These are phyloP conservation scores for Trichosporon sp. DNA, from an alignment of 1,284 basidiomycete species.

Conservation along the genomic window DNA sequence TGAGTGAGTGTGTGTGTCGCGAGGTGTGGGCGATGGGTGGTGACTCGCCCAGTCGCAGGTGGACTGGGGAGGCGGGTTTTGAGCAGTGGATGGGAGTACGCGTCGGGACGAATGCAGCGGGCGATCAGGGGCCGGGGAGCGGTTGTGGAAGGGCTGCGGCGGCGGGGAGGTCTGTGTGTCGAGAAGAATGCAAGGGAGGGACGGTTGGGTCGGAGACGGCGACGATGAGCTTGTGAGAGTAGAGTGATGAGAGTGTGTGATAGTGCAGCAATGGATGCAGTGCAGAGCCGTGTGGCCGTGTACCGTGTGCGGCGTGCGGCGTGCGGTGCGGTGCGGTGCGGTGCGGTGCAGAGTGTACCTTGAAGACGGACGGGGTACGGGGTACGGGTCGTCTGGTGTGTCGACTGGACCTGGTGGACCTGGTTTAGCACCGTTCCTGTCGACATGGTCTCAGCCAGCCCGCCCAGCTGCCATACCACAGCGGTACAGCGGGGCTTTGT, in stretches of 20 bases:
- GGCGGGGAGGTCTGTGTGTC: not conserved
- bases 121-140: constrained; percentile 12
- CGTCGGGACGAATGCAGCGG: constrained; percentile 7
- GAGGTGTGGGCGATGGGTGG: not conserved
- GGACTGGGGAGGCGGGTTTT: not conserved
- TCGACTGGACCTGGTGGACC: not conserved
- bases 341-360: not conserved
- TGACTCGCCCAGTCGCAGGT: not conserved
- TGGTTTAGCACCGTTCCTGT: not conserved
- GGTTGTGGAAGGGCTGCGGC: not conserved
- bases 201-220: not conserved
- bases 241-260: not conserved
- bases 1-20: not conserved
- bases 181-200: not conserved
- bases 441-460: constrained; percentile 13
- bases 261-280: not conserved
- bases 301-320: not conserved
- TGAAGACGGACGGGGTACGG: not conserved
- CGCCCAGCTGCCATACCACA: not conserved
- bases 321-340: not conserved
- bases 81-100: not conserved
- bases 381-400: constrained; percentile 8
- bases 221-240: not conserved
- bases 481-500: not conserved
- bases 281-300: constrained; percentile 4